Evolutionary conservation across 192 early-diverging fungal species (phyloP), one percentile per base, ranked within the genome.

Genomic region (Coemansia sp.): DNA sequence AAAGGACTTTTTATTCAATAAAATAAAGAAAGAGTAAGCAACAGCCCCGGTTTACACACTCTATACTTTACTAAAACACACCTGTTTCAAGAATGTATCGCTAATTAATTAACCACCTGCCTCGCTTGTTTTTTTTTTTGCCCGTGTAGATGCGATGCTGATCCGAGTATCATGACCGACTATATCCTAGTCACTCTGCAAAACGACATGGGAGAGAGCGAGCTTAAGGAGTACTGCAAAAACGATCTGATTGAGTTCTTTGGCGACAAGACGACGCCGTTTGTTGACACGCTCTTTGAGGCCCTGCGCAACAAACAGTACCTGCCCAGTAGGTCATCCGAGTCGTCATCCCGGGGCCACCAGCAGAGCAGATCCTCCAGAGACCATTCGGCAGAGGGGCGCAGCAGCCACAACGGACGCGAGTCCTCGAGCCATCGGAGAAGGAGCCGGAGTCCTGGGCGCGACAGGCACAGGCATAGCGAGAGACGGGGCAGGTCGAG

Each of bases 91-190:
- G 6, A 32, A 32, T 32, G 30, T 11, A 32, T 32, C 30, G 9
- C 15, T 39, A 5, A 10, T 39, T 5, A 5, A 39, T 15, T 26
- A 18, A 32, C 46, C n/a, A 53, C 15, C 30, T 3, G 39, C 9
- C n/a, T 28, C 10, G 0, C 26, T n/a, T 18, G 5, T 57, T 48
- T 27, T 11, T 40, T n/a, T 50, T 26, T 44, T 18, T 6, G 40
- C 25, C 8, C 18, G 3, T 41, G 34, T 64, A 67, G 64, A 27
- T 65, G 53, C 24, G 69, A 65, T 48, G 62, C 62, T 9, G 69
- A 72, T 37, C 69, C 69, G 0, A 56, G 34, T 0, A 72, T 61
- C n/a, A 65, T 72, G 69, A 51, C 69, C 3, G 69, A 72, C 58
- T 72, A 72, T 32, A 57, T 72, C 19, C 29, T 72, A 24, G 58